These are phyloP conservation scores for Colletotrichum tropicicola DNA, from an alignment of 2,329 filamentous ascomycete species.

Conservation along the genomic window DNA sequence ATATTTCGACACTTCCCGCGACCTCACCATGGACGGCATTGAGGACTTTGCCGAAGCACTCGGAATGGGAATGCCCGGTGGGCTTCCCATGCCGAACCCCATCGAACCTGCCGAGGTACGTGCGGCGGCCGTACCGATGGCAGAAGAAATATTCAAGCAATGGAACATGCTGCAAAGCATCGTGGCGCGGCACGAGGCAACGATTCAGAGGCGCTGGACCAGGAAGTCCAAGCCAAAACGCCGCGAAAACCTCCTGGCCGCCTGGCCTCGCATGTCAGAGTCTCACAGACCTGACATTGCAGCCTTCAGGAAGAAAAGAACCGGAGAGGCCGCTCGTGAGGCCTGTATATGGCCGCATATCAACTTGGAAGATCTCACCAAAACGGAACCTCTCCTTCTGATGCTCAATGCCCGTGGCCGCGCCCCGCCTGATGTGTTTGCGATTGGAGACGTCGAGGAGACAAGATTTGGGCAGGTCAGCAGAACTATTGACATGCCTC, in stretches of 20 bases:
- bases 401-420: conserved; percentile 62
- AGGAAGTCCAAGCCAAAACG: conserved; percentile 60
- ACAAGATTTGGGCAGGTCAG: conserved; percentile 41
- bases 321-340: conserved; percentile 32
- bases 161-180: conserved; percentile 49
- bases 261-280: conserved; percentile 59
- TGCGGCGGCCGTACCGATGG: not conserved
- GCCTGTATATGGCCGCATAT: conserved; percentile 61
- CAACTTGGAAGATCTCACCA: conserved; percentile 64
- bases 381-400: conserved; percentile 53
- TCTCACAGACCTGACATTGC: conserved; percentile 62
- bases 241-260: conserved; percentile 52
- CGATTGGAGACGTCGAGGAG: conserved; percentile 49
- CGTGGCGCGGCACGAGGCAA: conserved; percentile 58
- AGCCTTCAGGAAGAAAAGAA: conserved; percentile 32
- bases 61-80: not conserved
- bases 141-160: conserved; percentile 41
- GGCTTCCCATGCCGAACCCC: not conserved
- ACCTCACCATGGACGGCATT: not conserved
- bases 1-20: too few relatives aligned
- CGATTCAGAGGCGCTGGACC: conserved; percentile 61
- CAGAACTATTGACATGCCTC: conserved; percentile 33
- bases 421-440: conserved; percentile 56
- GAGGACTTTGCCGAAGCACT: not conserved
- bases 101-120: not conserved